Conservation (phyloP, 148 eudicot genomes). For the Selenicereus undatus region DNA sequence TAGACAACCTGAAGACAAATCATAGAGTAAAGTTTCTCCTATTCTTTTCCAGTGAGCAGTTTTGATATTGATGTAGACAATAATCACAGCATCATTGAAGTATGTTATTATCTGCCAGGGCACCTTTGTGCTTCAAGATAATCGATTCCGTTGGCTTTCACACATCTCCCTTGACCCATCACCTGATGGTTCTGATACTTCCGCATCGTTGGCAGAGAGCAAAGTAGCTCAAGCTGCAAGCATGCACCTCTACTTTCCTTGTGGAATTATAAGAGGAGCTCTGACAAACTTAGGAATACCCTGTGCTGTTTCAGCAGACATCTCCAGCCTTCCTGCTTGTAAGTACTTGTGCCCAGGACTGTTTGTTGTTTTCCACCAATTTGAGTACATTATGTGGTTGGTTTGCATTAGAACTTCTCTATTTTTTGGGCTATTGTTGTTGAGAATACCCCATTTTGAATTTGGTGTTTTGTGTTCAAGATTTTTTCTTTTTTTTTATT, state of each 20-base stretch:
- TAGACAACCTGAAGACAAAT: constrained; percentile 93
- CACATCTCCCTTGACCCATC: constrained; percentile 66
- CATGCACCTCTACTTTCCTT: constrained; percentile 97
- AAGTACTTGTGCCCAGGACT: constrained; percentile 30
- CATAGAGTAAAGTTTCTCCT: constrained; percentile 61
- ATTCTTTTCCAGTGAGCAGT: neutral
- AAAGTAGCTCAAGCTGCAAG: constrained; percentile 84
- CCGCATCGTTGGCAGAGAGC: constrained; percentile 53
- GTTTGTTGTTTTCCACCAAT: neutral
- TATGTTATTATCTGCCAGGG: constrained; percentile 47
- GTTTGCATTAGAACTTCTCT: neutral
- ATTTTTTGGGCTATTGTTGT: neutral
- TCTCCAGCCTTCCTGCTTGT: constrained; percentile 96
- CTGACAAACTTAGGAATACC: constrained; percentile 94
- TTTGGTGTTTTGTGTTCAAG: neutral
- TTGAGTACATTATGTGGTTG: neutral
- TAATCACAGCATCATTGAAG: constrained; percentile 1
- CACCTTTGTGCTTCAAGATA: constrained; percentile 96
- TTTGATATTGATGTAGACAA: constrained; percentile 3
- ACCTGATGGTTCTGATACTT: constrained; percentile 49
- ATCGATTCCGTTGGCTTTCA: constrained; percentile 80
- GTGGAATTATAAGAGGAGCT: constrained; percentile 98
- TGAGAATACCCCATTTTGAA: neutral
- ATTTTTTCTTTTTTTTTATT: neutral
- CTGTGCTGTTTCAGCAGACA: constrained; percentile 99